Base-by-base conservation (phyloP, 169 alveolate genomes). In the Sarcocystis neurona region DNA sequence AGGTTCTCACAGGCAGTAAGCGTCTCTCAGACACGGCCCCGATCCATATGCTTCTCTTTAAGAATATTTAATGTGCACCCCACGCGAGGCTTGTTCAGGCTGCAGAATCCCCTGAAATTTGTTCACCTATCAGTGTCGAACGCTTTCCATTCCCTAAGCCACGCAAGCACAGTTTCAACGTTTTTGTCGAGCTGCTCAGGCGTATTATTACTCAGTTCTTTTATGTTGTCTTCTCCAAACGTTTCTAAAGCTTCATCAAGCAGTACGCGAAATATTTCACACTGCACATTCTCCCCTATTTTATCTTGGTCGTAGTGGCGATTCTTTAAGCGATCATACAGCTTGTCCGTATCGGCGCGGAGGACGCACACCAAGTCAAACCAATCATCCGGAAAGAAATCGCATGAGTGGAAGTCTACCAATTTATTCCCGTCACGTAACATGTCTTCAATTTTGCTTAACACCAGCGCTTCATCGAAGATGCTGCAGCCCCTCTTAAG, bases 221-320 rank as follows among this genome's bases (percentile, higher is more conserved):
- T 47, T 30, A 89, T 82, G 30, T 53, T 79, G n/a, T 56, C 87
- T 23, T 43, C 86, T 2, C 82, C 90, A 47, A 89, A 89, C 10
- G 85, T 37, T 39, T 89, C 93, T 6, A 18, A 47, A 12, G 90
- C 93, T 43, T 89, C 93, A 18, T 89, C 93, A 10, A 84, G 80
- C n/a, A 89, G 37, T 12, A 89, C 90, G 32, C 84, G 89, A 60
- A 89, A 89, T 30, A 89, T 89, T 43, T 89, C 93, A 5, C 82
- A 53, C 58, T 89, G 86, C 23, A 89, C 46, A 79, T 89, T 89
- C 41, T 89, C 85, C 58, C 43, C 37, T n/a, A 89, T 70, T 70
- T 89, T 89, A 0, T 20, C 79, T 43, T 68, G 47, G n/a, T 79
- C 2, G 53, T 89, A 89, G 23, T 74, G 53, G 23, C 93, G 85